Evolutionary conservation across 345 rosid species (phyloP).

Genomic region (Geranium rotundifolium): DNA sequence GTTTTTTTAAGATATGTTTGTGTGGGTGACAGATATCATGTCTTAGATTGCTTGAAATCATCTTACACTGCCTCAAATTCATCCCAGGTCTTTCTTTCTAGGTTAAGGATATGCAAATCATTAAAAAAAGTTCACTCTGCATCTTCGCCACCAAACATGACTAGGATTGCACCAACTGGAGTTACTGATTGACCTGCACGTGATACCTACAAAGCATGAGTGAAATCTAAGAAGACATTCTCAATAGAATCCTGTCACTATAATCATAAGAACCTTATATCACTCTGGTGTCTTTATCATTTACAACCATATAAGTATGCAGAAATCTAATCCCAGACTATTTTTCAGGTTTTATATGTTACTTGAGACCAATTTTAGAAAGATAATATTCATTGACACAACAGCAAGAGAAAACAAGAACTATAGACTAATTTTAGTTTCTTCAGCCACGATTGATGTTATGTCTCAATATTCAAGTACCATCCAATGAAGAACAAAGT

Average conservation of each 20-base stretch:
- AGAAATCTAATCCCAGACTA: background rate
- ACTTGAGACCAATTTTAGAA: background rate
- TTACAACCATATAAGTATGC: background rate
- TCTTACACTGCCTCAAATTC: constrained; percentile 91
- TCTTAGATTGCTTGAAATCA: constrained; percentile 4
- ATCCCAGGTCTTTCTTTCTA: constrained; percentile 99
- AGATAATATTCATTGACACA: too few species aligned
- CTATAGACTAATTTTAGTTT: background rate
- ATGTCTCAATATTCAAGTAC: background rate
- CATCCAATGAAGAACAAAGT: background rate
- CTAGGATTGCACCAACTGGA: constrained; percentile 67
- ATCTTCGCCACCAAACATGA: constrained; percentile 97
- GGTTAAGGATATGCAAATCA: constrained; percentile 92
- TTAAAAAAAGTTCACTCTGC: constrained; percentile 80
- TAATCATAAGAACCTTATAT: background rate
- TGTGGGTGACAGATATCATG: background rate
- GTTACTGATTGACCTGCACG: constrained; percentile 98
- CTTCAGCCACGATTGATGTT: background rate
- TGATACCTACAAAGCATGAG: constrained; percentile 51
- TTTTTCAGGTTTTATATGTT: background rate
- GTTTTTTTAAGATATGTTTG: background rate
- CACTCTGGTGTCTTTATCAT: background rate
- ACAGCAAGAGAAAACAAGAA: background rate
- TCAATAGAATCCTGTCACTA: background rate
- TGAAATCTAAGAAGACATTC: constrained; percentile 2